Evolutionary conservation across 345 rosid species (phyloP), one percentile per base, ranked within the genome.

Genomic region (Hibiscus mutabilis): DNA sequence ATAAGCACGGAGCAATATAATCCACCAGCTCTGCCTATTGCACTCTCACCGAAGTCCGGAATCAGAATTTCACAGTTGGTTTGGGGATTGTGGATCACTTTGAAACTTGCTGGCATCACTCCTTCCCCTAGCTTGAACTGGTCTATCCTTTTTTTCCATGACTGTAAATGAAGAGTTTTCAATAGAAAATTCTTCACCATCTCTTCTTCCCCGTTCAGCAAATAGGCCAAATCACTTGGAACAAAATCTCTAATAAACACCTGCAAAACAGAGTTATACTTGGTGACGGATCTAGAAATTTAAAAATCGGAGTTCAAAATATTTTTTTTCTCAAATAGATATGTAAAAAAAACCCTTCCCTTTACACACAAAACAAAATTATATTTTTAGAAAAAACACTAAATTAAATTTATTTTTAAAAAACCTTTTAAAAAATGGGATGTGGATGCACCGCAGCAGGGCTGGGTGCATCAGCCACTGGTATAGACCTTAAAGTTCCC

Each of bases 101-200:
- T 90, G 80, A 89, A 92, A 74, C 97, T 92, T 13, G 97, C 96
- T 2, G 96, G 96, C 97, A 92, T 86, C 5, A 78, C 97, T 40
- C 97, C 96, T 71, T 88, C 96, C 0, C 97, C 97, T 4, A 92
- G 93, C 85, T 86, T 86, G 83, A 92, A 92, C 58, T 83, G 76
- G 73, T 92, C 97, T 29, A 92, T 81, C 75, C 65, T 86, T 79
- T 92, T 92, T 80, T 92, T 96, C 81, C 93, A 79, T 40, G 89
- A 86, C 79, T 92, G 97, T 56, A 89, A 86, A 70, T 74, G 80
- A 49, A 88, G 81, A 22, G 93, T 88, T 73, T 81, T 89, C 68
- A 92, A 70, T 1, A 92, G 84, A 68, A 92, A 89, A 74, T 92
- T 87, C 86, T 83, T 92, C 13, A 92, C 97, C 59, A 91, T 86